Evolutionary conservation across 2,329 filamentous ascomycete genomes (phyloP).

Genomic region (Geoglossum cookeanum): DNA sequence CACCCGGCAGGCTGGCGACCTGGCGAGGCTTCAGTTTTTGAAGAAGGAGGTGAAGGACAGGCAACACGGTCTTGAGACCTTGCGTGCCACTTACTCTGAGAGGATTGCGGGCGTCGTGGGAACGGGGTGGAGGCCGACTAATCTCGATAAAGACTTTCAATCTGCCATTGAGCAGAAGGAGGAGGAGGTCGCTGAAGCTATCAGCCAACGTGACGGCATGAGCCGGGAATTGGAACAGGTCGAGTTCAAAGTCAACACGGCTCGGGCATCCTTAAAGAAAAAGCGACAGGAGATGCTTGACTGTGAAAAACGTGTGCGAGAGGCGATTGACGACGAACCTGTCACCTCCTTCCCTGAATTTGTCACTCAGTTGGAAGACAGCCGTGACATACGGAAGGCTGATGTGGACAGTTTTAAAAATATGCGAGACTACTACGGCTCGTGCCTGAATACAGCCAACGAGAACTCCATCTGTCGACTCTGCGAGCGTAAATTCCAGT

Average conservation of each 20-base stretch:
- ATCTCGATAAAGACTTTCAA: conserved; percentile 54
- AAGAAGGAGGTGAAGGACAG: conserved; percentile 63
- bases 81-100: conserved; percentile 53
- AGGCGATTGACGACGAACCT: conserved; percentile 34
- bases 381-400: conserved; percentile 33
- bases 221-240: conserved; percentile 58
- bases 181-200: conserved; percentile 40
- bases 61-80: conserved; percentile 55
- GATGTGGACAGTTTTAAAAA: conserved; percentile 51
- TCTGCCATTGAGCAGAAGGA: conserved; percentile 37
- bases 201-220: conserved; percentile 49
- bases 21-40: conserved; percentile 66
- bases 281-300: conserved; percentile 42
- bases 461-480: conserved; percentile 56
- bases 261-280: conserved; percentile 43
- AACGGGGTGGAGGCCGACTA: conserved; percentile 46
- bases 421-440: conserved; percentile 50
- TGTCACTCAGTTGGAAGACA: conserved; percentile 30
- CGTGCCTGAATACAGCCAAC: conserved; percentile 45
- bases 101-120: conserved; percentile 49
- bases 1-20: conserved; percentile 60
- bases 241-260: conserved; percentile 50
- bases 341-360: conserved; percentile 28
- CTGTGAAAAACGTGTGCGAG: conserved; percentile 42
- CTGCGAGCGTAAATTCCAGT: conserved; percentile 50